Evolutionary conservation across 169 alveolate genomes (phyloP), one percentile per base, ranked within the genome.

Genomic region (Plasmodium billcollinsi): DNA sequence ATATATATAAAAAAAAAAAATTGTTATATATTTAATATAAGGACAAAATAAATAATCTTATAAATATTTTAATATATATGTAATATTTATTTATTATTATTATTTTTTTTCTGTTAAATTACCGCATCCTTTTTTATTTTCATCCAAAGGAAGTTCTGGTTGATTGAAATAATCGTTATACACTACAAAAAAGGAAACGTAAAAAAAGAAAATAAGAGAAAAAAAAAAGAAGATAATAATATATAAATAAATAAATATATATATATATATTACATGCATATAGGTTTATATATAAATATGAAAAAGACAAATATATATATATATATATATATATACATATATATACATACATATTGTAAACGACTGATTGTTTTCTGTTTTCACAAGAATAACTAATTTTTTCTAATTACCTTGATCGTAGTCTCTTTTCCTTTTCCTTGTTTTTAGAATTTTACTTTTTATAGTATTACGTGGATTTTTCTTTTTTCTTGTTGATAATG

Each of bases 391-490:
- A 67, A 67, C 39, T 69, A 58, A 39, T 56, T 18, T 20, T 15
- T 6, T 11, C 11, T 24, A 61, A 21, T 80, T 80, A 80, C 90
- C 83, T 80, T 80, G 67, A 70, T 80, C 90, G 33, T 54, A 66
- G 45, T 80, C 90, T 63, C 90, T 69, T 67, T 54, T 80, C 83
- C 83, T 66, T 80, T 80, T 80, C 15, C 90, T 67, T 20, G 66
- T 80, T 61, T 80, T 80, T 63, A 80, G 54, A 52, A 80, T 54
- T 80, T 80, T 80, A 56, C 85, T 69, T n/a, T 80, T 80, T 69
- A 80, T 80, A 43, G 90, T 80, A 47, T 80, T 80, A 50, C 90
- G 90, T 1, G 90, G 90, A 15, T 80, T 70, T 67, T 80, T 80
- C 70, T 80, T 80, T 26, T 69, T 80, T 80, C 90, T 80, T 15